Percentiles rank a stretch among this genome's conserved stretches.
These are phyloP conservation scores for Gossypium sturtianum DNA, from an alignment of 345 rosid species.

Conservation along the genomic window DNA sequence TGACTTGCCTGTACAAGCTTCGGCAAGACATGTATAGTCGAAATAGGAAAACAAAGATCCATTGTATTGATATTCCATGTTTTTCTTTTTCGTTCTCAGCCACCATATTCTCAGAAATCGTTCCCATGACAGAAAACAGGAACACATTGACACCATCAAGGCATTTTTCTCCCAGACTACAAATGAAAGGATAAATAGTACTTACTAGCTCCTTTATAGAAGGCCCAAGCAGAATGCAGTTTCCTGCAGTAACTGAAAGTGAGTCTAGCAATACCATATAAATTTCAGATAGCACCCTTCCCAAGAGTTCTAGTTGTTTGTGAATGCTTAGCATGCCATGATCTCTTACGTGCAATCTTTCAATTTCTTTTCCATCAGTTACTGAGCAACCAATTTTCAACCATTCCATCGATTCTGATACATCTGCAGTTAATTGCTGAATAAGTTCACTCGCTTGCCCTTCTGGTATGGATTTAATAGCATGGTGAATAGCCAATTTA, in stretches of 20 bases:
- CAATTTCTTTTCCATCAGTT: conserved; percentile 21
- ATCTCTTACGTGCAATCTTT: conserved; percentile 11
- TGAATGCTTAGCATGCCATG: conserved; percentile 23
- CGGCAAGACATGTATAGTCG: conserved; percentile 61
- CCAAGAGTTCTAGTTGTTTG: conserved; percentile 52
- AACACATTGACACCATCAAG: conserved; percentile 41
- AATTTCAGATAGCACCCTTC: conserved; percentile 64
- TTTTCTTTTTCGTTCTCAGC: conserved; percentile 25
- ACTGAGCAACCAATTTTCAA: conserved; percentile 34
- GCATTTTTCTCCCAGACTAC: conserved; percentile 42
- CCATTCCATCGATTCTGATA: conserved; percentile 65
- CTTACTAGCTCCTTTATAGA: conserved; percentile 51
- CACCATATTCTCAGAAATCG: conserved; percentile 18
- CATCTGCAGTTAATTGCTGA: conserved; percentile 49
- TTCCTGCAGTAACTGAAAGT: conserved; percentile 57
- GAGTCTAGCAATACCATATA: conserved; percentile 62
- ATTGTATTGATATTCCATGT: conserved; percentile 36
- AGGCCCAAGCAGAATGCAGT: conserved; percentile 57
- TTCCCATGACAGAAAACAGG: conserved; percentile 47
- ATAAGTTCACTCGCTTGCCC: conserved; percentile 79
- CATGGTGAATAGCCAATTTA: conserved; percentile 49
- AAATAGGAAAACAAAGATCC: conserved; percentile 63
- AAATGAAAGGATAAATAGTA: conserved; percentile 48
- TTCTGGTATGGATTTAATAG: conserved; percentile 69
- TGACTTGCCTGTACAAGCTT: conserved; percentile 65